Evolutionary conservation across 371 early-diverging fungal genomes (phyloP).

Genomic region (Rhizopus delemar): DNA sequence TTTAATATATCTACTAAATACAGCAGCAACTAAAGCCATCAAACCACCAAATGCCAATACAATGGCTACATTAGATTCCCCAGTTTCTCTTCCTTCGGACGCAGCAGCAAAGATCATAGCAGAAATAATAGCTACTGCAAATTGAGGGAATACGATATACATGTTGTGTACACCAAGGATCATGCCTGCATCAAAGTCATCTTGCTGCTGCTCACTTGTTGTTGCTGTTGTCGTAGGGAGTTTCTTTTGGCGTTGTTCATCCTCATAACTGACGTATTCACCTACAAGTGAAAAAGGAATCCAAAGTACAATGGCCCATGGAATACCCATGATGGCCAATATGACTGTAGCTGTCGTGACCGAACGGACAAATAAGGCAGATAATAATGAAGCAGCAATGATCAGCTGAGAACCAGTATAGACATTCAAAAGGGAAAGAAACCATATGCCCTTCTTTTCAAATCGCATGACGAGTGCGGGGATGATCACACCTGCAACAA

Average conservation of each 20-base stretch:
- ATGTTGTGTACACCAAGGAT: constrained; percentile 83
- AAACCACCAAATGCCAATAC: constrained; percentile 65
- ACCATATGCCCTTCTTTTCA: constrained; percentile 19
- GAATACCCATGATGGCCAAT: constrained; percentile 64
- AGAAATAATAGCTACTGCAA: constrained; percentile 60
- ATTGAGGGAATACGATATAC: constrained; percentile 83
- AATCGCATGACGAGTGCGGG: constrained; percentile 44
- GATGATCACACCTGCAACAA: constrained; percentile 56
- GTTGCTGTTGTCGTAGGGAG: background rate
- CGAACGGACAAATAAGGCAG: constrained; percentile 52
- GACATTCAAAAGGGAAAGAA: constrained; percentile 42
- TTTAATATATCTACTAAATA: constrained; percentile 47
- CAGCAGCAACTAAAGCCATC: constrained; percentile 64
- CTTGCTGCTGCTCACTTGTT: constrained; percentile 24
- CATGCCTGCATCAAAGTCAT: constrained; percentile 66
- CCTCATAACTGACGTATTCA: constrained; percentile 58
- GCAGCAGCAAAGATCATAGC: constrained; percentile 55
- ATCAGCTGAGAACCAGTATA: constrained; percentile 60
- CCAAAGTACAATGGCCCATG: constrained; percentile 78
- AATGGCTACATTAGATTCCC: constrained; percentile 48
- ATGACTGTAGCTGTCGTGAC: constrained; percentile 55
- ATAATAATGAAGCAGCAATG: constrained; percentile 56
- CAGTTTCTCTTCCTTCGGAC: constrained; percentile 28
- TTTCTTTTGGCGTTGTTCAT: constrained; percentile 26
- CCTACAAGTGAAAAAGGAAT: constrained; percentile 78